Evolutionary conservation across 805 yeast genomes (phyloP).

Genomic region (Yueomyces sp.): DNA sequence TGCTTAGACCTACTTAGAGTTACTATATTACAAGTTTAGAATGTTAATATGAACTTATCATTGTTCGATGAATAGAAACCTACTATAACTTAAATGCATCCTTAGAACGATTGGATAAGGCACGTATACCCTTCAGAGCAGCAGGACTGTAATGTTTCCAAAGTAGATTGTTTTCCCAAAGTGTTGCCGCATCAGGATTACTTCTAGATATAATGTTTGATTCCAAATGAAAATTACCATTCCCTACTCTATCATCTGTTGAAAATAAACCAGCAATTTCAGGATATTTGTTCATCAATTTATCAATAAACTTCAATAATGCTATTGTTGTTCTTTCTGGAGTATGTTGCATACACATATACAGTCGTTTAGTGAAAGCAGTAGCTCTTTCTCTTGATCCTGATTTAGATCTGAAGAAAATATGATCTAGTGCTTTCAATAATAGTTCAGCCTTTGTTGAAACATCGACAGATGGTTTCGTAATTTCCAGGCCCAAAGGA

Average conservation of each 20-base stretch:
- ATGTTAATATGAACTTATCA: no score
- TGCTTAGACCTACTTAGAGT: no score
- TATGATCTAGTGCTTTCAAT: conserved; percentile 60
- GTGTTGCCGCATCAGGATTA: conserved; percentile 76
- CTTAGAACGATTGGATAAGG: conserved; percentile 27
- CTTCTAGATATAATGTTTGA: conserved; percentile 56
- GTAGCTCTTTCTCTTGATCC: conserved; percentile 56
- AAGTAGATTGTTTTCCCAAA: conserved; percentile 78
- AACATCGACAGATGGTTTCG: conserved; percentile 66
- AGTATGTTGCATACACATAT: conserved; percentile 51
- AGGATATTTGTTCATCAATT: conserved; percentile 57
- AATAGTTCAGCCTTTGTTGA: conserved; percentile 82
- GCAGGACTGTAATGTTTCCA: conserved; percentile 75
- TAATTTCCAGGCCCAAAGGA: conserved; percentile 39
- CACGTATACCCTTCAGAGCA: conserved; percentile 53
- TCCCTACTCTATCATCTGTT: conserved; percentile 78
- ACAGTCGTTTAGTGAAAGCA: conserved; percentile 74
- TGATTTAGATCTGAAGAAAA: conserved; percentile 64
- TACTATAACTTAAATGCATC: conserved; percentile 2
- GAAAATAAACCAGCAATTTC: conserved; percentile 64
- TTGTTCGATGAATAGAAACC: no score
- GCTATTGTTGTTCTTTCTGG: conserved; percentile 87
- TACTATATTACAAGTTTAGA: no score
- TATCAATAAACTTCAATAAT: conserved; percentile 61
- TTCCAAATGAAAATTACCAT: conserved; percentile 62